Base-by-base conservation (phyloP, 768 basidiomycete genomes). In the Tylopilus sp. region DNA sequence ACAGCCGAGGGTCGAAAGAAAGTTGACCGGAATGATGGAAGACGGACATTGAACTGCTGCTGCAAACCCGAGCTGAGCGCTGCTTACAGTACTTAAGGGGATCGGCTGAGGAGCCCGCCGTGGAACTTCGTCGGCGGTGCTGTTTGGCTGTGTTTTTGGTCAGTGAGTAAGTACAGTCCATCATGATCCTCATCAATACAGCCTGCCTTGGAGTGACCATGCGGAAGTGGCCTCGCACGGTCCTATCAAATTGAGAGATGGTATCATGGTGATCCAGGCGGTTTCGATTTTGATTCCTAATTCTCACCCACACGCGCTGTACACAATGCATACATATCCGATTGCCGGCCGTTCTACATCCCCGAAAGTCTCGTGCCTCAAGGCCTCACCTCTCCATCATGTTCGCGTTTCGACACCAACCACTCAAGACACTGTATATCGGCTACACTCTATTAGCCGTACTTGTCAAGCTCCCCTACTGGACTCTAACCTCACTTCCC, bases 401-500 rank as follows among this genome's bases (percentile, higher is more conserved):
- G 30, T 50, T 50, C 40, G 40, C 48, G 11, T 50, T 50, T 24
- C 38, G 49, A 42, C 40, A 42, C 40, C 40, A 50, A 22, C 40
- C 48, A 13, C 30, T 50, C 29, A 50, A 41, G 38, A 31, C 40
- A 22, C 29, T 19, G 17, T 50, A 50, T 14, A 41, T 50, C 48
- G 40, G 41, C 48, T 50, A 41, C 30, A 42, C 40, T 5, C 9
- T 43, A 19, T n/a, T 42, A 25, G 12, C 29, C 2, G 19, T 42
- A 4, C 17, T 50, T 2, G 49, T 50, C 24, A 50, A 50, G 24
- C 49, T 50, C 41, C 49, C 49, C 19, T 50, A 42, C 30, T 50
- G 49, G 41, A 42, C 41, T 31, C 40, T 50, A 11, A 14, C 19
- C 24, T 50, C 49, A 9, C 29, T 50, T 21, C 3, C 9, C 24